Evolutionary conservation across 331 rosid species (phyloP), one percentile per base, ranked within the genome.

Genomic region (Prunus yedoensis): DNA sequence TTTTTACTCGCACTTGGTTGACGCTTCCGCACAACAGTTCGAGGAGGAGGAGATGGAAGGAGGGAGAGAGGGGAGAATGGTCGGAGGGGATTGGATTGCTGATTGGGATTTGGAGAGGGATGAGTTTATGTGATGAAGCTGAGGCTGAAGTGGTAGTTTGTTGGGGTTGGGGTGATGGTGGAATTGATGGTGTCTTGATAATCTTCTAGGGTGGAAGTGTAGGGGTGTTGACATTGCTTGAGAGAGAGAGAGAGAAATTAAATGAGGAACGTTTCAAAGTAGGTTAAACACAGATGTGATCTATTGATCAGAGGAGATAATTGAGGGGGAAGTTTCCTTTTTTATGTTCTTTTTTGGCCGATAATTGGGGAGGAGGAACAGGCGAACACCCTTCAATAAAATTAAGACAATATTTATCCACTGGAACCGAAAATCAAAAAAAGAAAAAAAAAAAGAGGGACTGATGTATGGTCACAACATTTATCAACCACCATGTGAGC

Each of bases 61-160:
- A 23, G 84, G 38, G 49, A 84, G 75, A 1, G 85, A 68, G 35
- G 97, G 82, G 80, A 89, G 64, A 61, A 93, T 83, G 71, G 89
- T 2, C 59, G 87, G 74, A 45, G 91, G 94, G 11, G 93, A 83
- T 5, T 78, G 58, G 66, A 88, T 60, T 3, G 88, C 88, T 3
- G 79, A 8, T 80, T 83, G 28, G 11, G 79, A 18, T 56, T 87
- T 84, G 66, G 73, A 38, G 30, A 11, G 60, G 8, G 82, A 76
- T 25, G 73, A 25, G 23, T n/a, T 62, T 27, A 6, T 28, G 2
- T 15, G 75, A 51, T 3, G 73, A n/a, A 16, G 28, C 28, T 27
- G 51, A 30, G 53, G 68, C 13, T 66, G 20, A 28, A 30, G 41
- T 15, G 38, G 59, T 32, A 27, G n/a, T n/a, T 25, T n/a, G 25